Percentiles rank a stretch among this genome's conserved stretches.
These are phyloP conservation scores for Cryphonectria naterciae DNA, from an alignment of 2,329 filamentous ascomycete genomes.

Conservation along the genomic window DNA sequence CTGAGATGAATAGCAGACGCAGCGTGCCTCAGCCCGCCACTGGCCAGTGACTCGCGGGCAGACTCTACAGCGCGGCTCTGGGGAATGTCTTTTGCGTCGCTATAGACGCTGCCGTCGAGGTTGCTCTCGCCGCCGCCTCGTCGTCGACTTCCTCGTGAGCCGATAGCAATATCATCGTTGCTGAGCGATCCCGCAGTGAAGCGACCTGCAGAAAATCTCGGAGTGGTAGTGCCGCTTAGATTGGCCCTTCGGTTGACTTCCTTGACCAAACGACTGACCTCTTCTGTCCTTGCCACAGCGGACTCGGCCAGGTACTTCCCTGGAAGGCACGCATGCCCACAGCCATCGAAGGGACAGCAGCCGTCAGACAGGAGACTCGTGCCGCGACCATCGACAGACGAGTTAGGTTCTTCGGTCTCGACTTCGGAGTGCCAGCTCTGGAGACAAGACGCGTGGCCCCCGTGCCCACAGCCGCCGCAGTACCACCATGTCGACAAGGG, in stretches of 20 bases:
- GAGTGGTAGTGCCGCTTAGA: slow-evolving; percentile 30
- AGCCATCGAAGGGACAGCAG: slow-evolving; percentile 67
- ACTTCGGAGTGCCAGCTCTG: slow-evolving; percentile 58
- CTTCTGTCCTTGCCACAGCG: slow-evolving; percentile 51
- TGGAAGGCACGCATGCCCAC: slow-evolving; percentile 65
- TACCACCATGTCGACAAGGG: slow-evolving; percentile 62
- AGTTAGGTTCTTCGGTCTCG: slow-evolving; percentile 35
- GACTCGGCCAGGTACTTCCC: slow-evolving; percentile 58
- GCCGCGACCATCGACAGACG: slow-evolving; percentile 19
- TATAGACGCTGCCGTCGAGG: slow-evolving; percentile 42
- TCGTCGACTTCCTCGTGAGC: slow-evolving; percentile 17
- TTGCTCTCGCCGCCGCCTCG: slow-evolving; percentile 22
- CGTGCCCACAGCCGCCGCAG: slow-evolving; percentile 65
- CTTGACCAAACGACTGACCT: slow-evolving; percentile 52
- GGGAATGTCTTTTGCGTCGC: slow-evolving; percentile 58
- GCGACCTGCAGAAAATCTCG: slow-evolving; percentile 18
- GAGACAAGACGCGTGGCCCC: slow-evolving; percentile 64
- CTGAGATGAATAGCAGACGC: slow-evolving; percentile 6
- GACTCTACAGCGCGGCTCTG: slow-evolving; percentile 65
- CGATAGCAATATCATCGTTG: slow-evolving; percentile 12
- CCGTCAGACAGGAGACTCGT: slow-evolving; percentile 49
- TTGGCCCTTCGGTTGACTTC: slow-evolving; percentile 38
- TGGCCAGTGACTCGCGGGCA: slow-evolving; percentile 52
- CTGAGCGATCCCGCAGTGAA: slow-evolving; percentile 12
- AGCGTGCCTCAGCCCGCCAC: slow-evolving; percentile 28